Evolutionary conservation across 1,284 basidiomycete species (phyloP), one percentile per base, ranked within the genome.

Genomic region (Phellopilus nigrolimitatus): DNA sequence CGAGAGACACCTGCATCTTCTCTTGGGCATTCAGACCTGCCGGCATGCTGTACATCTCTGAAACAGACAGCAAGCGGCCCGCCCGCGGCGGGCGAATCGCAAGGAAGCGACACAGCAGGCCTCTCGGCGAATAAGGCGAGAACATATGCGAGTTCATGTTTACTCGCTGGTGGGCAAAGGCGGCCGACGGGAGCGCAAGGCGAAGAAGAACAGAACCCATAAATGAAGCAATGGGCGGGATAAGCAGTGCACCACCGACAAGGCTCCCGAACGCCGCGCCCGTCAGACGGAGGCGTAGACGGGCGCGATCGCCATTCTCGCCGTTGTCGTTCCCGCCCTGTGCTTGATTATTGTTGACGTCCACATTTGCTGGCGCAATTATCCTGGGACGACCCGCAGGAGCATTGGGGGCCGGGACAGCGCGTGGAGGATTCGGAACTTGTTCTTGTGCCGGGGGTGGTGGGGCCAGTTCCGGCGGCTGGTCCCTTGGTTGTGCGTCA

Each of bases 161-260:
- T 8, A 55, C 25, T 3, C 28, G 49, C 31, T 27, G 12, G 21
- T 55, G 53, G 27, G 53, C 48, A 33, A 41, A 30, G 13, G 36
- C 19, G 7, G 7, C 43, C 10, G 37, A 15, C 12, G 53, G 53
- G 10, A 55, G 33, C 4, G 53, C 53, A 2, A 87, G 60, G 12
- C 71, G 69, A 30, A 79, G 67, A 3, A 89, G 71, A 6, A 84
- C 56, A 2, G 68, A 62, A 1, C 86, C 87, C 82, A 85, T 84
- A 34, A 71, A 60, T 42, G 68, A 78, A 13, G 86, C 76, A 54
- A 89, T 77, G 9, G 72, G 71, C 0, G 87, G 87, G 45, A 84
- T 70, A 52, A 82, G 66, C 15, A 88, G 66, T 0, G 84, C 83
- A 2, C 82, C 83, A 22, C 79, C 82, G 42, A 88, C 64, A 58